Evolutionary conservation across 1,284 basidiomycete species (phyloP).

Genomic region (Fomitopsis betulina): DNA sequence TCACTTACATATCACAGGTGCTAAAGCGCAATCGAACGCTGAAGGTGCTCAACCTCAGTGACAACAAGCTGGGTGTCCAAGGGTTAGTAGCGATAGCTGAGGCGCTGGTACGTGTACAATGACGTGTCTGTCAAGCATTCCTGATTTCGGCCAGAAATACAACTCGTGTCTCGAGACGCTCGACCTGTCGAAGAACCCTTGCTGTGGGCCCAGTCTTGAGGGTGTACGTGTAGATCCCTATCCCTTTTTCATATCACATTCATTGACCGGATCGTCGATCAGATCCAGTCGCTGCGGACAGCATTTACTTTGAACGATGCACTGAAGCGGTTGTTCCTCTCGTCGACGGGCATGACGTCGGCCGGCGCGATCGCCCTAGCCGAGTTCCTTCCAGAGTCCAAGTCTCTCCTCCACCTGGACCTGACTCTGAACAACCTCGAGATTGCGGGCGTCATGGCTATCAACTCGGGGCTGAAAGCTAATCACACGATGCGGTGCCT

Average conservation of each 20-base stretch:
- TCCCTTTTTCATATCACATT: neutral
- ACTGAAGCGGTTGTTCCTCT: conserved; percentile 89
- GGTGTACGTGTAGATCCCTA: conserved; percentile 53
- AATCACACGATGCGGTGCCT: conserved; percentile 89
- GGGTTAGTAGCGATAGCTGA: conserved; percentile 85
- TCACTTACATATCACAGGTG: conserved; percentile 91
- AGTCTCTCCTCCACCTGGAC: conserved; percentile 85
- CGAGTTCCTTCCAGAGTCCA: conserved; percentile 92
- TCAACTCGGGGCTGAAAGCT: conserved; percentile 78
- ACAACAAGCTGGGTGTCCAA: conserved; percentile 87
- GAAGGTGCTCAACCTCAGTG: conserved; percentile 89
- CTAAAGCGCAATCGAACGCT: conserved; percentile 94
- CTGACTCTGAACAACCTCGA: conserved; percentile 81
- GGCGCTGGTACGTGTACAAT: conserved; percentile 55
- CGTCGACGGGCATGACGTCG: conserved; percentile 78
- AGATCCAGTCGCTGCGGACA: conserved; percentile 87
- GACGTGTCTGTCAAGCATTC: neutral
- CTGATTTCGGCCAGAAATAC: conserved; percentile 66
- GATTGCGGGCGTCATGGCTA: conserved; percentile 89
- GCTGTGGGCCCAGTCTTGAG: conserved; percentile 82
- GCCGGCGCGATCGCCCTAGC: conserved; percentile 92
- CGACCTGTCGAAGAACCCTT: conserved; percentile 91
- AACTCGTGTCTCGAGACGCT: conserved; percentile 93
- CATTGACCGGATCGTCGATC: neutral
- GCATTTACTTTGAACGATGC: conserved; percentile 93